A percentile compares a stretch with the other conserved stretches of the same genome.
These are phyloP conservation scores for Penicillium manginii DNA, from an alignment of 495 filamentous ascomycete genomes.

Conservation along the genomic window DNA sequence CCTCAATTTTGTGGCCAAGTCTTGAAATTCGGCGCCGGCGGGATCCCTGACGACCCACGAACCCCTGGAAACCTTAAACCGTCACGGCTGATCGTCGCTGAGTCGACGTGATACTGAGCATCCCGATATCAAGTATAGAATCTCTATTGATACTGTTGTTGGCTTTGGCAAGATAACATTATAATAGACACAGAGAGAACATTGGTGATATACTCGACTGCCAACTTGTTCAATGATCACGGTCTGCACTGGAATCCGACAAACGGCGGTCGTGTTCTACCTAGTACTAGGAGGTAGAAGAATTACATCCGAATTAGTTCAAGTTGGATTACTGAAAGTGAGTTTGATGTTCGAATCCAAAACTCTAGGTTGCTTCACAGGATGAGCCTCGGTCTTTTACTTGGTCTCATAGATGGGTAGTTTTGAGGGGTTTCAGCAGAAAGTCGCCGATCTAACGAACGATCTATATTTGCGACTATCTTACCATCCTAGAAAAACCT, in stretches of 20 bases:
- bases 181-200: no score
- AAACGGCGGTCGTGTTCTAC: no score
- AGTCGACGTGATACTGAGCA: neutral
- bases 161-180: no score
- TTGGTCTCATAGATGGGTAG: neutral
- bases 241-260: no score
- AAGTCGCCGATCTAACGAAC: neutral
- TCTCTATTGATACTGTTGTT: no score
- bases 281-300: no score
- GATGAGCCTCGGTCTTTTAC: neutral
- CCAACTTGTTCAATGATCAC: no score
- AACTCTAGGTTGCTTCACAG: neutral
- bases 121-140: neutral
- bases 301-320: neutral
- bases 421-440: constrained; percentile 1
- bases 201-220: no score
- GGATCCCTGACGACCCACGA: neutral
- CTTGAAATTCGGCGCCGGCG: neutral
- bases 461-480: neutral
- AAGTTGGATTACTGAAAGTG: neutral
- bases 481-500: neutral
- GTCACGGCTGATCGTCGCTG: neutral
- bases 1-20: neutral
- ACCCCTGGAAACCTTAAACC: neutral
- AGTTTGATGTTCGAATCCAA: neutral